Evolutionary conservation across 768 basidiomycete species (phyloP).

Genomic region (Lactarius akahatsu): DNA sequence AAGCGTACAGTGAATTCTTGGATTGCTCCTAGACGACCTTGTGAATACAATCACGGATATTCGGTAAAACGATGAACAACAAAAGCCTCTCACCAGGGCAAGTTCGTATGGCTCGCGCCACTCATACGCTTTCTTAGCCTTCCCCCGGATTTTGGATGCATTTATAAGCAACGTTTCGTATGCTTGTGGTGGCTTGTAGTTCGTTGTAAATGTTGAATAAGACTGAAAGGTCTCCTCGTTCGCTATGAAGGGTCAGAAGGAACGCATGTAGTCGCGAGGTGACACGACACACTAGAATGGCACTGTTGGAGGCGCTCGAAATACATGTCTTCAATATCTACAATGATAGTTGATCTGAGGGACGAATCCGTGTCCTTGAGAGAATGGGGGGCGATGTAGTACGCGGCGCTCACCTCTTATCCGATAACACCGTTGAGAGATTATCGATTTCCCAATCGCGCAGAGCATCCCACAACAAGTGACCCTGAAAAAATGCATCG

Average conservation of each 20-base stretch:
- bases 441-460: constrained; percentile 73
- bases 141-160: constrained; percentile 70
- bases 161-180: constrained; percentile 77
- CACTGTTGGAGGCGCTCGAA: constrained; percentile 72
- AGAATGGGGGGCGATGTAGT: neutral
- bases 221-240: constrained; percentile 78
- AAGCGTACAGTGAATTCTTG: constrained; percentile 53
- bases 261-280: neutral
- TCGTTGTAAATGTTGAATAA: constrained; percentile 89
- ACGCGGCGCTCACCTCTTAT: constrained; percentile 46
- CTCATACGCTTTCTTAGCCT: constrained; percentile 58
- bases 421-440: constrained; percentile 48
- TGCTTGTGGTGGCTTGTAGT: constrained; percentile 64
- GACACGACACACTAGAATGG: constrained; percentile 58
- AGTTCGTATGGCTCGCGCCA: constrained; percentile 64
- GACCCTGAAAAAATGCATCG: constrained; percentile 48
- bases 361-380: neutral
- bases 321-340: constrained; percentile 55
- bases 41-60: constrained; percentile 33
- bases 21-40: constrained; percentile 28
- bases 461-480: constrained; percentile 66
- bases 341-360: constrained; percentile 45
- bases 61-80: neutral
- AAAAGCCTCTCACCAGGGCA: constrained; percentile 48
- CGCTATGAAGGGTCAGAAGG: constrained; percentile 43